Evolutionary conservation across 345 rosid species (phyloP).

Genomic region (Euclidium syriacum): DNA sequence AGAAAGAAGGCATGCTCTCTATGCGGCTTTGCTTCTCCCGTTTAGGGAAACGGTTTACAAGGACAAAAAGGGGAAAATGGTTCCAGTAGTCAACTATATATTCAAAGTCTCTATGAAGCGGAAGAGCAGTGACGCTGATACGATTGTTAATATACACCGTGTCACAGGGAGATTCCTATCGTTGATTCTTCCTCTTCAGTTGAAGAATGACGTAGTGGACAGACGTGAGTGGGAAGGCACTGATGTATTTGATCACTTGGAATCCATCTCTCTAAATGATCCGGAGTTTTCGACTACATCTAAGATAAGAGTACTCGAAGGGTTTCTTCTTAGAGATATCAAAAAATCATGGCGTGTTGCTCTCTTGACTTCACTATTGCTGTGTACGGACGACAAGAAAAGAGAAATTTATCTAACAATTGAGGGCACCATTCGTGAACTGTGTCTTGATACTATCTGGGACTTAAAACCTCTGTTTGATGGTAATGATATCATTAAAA

Average conservation of each 20-base stretch:
- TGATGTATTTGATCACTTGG: constrained; percentile 33
- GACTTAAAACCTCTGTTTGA: constrained; percentile 57
- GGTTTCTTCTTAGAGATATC: constrained; percentile 55
- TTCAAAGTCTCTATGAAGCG: constrained; percentile 61
- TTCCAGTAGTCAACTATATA: constrained; percentile 57
- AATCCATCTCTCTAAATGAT: not conserved
- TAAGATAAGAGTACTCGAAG: constrained; percentile 49
- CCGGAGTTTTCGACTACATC: constrained; percentile 17
- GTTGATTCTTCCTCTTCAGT: constrained; percentile 53
- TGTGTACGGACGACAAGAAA: constrained; percentile 42
- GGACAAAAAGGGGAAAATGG: constrained; percentile 58
- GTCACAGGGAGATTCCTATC: constrained; percentile 42
- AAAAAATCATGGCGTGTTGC: constrained; percentile 72
- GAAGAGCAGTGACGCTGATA: constrained; percentile 60
- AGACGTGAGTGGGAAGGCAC: constrained; percentile 35
- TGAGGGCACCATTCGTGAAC: constrained; percentile 40
- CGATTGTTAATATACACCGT: constrained; percentile 47
- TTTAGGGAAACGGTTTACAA: constrained; percentile 40
- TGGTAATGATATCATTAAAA: constrained; percentile 61
- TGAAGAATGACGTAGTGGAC: constrained; percentile 22
- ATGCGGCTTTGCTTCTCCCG: constrained; percentile 75
- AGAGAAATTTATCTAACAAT: constrained; percentile 39
- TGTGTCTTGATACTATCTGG: constrained; percentile 66
- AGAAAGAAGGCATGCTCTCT: constrained; percentile 53
- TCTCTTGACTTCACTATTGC: constrained; percentile 46